These are phyloP conservation scores for Cytospora piceicola DNA, from an alignment of 2,329 filamentous ascomycete genomes.

Conservation along the genomic window DNA sequence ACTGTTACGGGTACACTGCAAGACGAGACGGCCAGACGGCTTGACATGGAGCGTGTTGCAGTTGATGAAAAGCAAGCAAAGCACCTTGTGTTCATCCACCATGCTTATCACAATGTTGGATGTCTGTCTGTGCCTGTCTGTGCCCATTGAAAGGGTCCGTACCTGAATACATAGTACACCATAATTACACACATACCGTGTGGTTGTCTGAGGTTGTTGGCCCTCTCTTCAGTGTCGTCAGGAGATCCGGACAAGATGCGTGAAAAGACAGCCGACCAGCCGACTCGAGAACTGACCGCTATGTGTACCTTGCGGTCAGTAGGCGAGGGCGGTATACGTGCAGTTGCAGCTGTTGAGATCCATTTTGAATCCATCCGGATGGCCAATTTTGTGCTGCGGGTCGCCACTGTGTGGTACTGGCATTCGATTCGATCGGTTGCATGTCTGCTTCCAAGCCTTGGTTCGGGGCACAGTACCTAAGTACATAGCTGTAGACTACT, in stretches of 20 bases:
- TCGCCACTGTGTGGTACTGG: constrained; percentile 24
- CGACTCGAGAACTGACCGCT: constrained; percentile 26
- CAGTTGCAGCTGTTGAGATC: constrained; percentile 23
- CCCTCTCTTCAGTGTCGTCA: constrained; percentile 10
- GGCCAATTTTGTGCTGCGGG: constrained; percentile 24
- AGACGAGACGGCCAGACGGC: neutral
- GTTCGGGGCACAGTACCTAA: neutral
- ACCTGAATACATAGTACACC: neutral
- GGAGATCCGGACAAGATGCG: constrained; percentile 11
- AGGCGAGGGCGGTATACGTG: constrained; percentile 22
- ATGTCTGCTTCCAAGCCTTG: neutral
- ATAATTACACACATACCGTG: neutral
- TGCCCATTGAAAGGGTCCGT: neutral
- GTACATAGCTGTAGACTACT: neutral
- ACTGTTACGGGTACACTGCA: neutral
- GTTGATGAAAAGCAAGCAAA: constrained; percentile 2
- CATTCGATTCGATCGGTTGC: constrained; percentile 9
- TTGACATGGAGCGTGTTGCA: constrained; percentile 4
- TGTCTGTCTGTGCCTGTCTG: constrained; percentile 2
- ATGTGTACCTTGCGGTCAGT: constrained; percentile 25
- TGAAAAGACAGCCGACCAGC: constrained; percentile 13
- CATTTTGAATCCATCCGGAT: constrained; percentile 17
- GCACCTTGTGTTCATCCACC: neutral
- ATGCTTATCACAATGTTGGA: constrained; percentile 3
- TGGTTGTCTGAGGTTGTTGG: neutral